phyloP scores from a whole-genome alignment of 108 stramenopile genomes.

The Cyclostephanos invisitatus region DNA sequence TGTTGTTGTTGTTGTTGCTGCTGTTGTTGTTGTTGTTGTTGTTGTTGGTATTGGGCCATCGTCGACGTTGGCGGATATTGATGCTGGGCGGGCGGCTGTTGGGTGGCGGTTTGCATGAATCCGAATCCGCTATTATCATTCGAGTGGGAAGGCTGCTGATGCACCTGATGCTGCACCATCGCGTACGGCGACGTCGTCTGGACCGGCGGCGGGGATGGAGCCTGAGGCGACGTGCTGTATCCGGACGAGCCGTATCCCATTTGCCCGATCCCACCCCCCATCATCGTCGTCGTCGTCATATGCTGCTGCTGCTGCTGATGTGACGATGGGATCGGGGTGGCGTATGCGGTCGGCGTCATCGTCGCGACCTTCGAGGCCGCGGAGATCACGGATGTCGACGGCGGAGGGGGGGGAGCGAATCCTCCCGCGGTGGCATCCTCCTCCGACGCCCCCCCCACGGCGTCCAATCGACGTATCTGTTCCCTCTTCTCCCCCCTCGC shows the following conservation, averaged over 20 bases:
- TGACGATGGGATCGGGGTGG: slow-evolving; percentile 10
- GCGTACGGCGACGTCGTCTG: not conserved
- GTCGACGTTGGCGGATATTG: slow-evolving; percentile 4
- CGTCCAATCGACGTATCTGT: slow-evolving; percentile 38
- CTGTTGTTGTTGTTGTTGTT: slow-evolving; percentile 1
- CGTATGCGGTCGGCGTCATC: slow-evolving; percentile 12
- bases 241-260: slow-evolving; percentile 14
- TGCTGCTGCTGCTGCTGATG: not conserved
- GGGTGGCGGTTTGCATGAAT: slow-evolving; percentile 32
- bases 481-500: slow-evolving; percentile 47
- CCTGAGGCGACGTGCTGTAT: not conserved
- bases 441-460: slow-evolving; percentile 11
- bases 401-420: slow-evolving; percentile 7
- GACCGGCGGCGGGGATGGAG: not conserved
- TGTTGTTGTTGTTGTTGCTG: slow-evolving; percentile 3
- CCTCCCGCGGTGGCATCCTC: not conserved
- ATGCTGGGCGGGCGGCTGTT: slow-evolving; percentile 19
- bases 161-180: slow-evolving; percentile 5
- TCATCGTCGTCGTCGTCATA: not conserved
- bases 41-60: slow-evolving; percentile 1
- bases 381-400: not conserved
- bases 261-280: slow-evolving; percentile 1
- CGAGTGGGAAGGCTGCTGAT: slow-evolving; percentile 1
- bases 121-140: slow-evolving; percentile 24
- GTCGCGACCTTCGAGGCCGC: not conserved